A percentile compares a stretch with the other conserved stretches of the same genome.
phyloP scores from a whole-genome alignment of 2,329 filamentous ascomycete species.

The Cordyceps fumosorosea region DNA sequence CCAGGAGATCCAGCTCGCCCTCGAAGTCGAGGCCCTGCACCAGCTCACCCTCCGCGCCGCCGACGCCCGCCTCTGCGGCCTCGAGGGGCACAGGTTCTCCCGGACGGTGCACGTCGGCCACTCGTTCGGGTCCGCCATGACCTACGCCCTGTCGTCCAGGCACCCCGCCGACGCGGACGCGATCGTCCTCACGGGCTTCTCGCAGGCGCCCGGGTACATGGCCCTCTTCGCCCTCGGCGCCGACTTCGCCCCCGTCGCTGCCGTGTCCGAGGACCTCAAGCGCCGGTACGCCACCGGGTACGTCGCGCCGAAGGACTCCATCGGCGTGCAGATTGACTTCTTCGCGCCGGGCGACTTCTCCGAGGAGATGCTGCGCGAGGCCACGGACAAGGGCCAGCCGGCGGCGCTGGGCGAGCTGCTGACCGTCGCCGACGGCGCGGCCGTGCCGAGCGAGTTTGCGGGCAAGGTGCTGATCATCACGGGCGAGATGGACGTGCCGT shows the following conservation, averaged over 20 bases:
- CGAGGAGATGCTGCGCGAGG: constrained; percentile 39
- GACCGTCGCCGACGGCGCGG: constrained; percentile 39
- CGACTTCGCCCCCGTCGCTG: constrained; percentile 39
- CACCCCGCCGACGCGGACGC: constrained; percentile 50
- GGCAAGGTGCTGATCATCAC: constrained; percentile 55
- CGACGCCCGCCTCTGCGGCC: constrained; percentile 34
- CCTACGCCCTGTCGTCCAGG: constrained; percentile 45
- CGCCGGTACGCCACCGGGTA: constrained; percentile 43
- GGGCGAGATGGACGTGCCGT: constrained; percentile 43
- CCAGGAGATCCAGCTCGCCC: constrained; percentile 50
- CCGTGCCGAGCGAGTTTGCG: constrained; percentile 31
- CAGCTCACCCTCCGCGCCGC: constrained; percentile 46
- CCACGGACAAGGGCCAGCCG: constrained; percentile 45
- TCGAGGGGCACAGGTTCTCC: constrained; percentile 27
- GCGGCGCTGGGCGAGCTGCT: constrained; percentile 53
- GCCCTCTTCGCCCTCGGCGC: constrained; percentile 36
- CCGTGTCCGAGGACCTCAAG: constrained; percentile 22
- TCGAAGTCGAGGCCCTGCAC: constrained; percentile 52
- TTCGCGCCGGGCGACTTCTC: constrained; percentile 50
- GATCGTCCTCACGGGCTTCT: constrained; percentile 55
- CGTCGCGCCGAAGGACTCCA: constrained; percentile 38
- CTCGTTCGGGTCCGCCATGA: constrained; percentile 55
- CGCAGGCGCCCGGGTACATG: constrained; percentile 39
- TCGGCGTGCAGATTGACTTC: constrained; percentile 46
- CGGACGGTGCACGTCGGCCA: constrained; percentile 56